A percentile compares a stretch with the other conserved stretches of the same genome.
Conservation (phyloP, 2,329 filamentous ascomycete species). For the Trichoderma lentiforme region DNA sequence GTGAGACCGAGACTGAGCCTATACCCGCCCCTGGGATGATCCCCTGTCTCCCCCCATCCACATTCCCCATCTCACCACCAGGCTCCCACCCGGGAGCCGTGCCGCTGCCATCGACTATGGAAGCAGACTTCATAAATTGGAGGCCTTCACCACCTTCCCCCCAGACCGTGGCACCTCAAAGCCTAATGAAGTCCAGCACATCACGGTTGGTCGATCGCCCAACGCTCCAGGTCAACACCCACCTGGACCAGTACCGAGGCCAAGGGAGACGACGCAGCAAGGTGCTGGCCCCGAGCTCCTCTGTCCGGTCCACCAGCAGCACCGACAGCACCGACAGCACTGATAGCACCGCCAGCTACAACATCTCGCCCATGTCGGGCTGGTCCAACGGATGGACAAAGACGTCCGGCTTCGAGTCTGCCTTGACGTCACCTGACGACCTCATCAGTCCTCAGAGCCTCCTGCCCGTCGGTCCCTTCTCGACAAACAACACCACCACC, state of each 20-base stretch:
- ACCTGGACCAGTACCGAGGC: conserved; percentile 32
- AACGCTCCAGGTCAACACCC: conserved; percentile 39
- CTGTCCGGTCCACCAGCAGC: conserved; percentile 45
- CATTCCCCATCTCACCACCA: conserved; percentile 22
- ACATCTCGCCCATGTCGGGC: conserved; percentile 48
- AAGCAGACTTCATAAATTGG: conserved; percentile 30
- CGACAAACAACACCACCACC: background rate
- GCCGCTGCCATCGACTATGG: conserved; percentile 25
- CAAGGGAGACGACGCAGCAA: conserved; percentile 37
- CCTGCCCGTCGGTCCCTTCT: conserved; percentile 26
- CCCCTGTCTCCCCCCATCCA: conserved; percentile 24
- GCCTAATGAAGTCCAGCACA: conserved; percentile 24
- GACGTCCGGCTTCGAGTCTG: conserved; percentile 40
- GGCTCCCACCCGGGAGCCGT: conserved; percentile 7
- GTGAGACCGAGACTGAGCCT: conserved; percentile 24
- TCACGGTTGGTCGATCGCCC: conserved; percentile 30
- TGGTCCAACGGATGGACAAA: conserved; percentile 41
- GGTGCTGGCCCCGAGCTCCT: conserved; percentile 45
- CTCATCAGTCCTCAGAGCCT: conserved; percentile 34
- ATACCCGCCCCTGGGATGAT: conserved; percentile 16
- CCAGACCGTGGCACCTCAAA: conserved; percentile 26
- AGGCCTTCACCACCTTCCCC: conserved; percentile 23
- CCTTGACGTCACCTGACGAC: conserved; percentile 45
- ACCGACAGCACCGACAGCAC: conserved; percentile 39
- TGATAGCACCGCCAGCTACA: conserved; percentile 37